Base-by-base conservation (phyloP, 2,329 filamentous ascomycete species). In the Golovinomyces cichoracearum region DNA sequence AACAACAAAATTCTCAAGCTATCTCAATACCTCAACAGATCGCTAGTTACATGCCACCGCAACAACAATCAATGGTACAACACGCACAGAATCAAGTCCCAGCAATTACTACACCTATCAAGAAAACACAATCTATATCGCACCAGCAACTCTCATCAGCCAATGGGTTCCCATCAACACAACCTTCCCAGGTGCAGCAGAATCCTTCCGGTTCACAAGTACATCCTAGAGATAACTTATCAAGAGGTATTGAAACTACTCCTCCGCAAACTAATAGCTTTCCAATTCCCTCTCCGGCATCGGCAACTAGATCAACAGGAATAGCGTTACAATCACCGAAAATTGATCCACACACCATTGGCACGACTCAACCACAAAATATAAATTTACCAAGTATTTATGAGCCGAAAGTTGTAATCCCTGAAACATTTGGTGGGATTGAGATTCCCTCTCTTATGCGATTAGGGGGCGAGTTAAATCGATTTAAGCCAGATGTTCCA, bases 401-500 rank as follows among this genome's bases (percentile, higher is more conserved):
- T 52, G 65, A 65, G 29, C 73, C 74, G 0, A 72, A 69, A 55
- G 67, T 68, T 9, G 67, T 73, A 7, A 65, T 71, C 46, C 55
- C 73, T 33, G 69, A 71, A 38, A 70, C 71, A 1, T 78, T 78
- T 62, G 85, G 85, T 7, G 83, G 84, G 0, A 70, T 88, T 50
- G 73, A 82, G 50, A 66, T 86, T 12, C 67, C 74, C 33, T 72
- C 77, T 4, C 66, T 83, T 21, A 69, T 68, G 49, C 72, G 73
- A 46, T 62, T 85, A 46, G 55, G 62, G 10, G 59, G 57, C 5
- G 78, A 80, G 4, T 69, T 93, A 33, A 67, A 76, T 46, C 69
- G 70, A 41, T 68, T 76, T 57, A 82, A 78, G 57, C 84, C 86
- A 0, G 79, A 82, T 50, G 70, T 85, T 33, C 88, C 90, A 0